These are phyloP conservation scores for Ramularia collo-cygni DNA, from an alignment of 2,329 filamentous ascomycete genomes.

Conservation along the genomic window DNA sequence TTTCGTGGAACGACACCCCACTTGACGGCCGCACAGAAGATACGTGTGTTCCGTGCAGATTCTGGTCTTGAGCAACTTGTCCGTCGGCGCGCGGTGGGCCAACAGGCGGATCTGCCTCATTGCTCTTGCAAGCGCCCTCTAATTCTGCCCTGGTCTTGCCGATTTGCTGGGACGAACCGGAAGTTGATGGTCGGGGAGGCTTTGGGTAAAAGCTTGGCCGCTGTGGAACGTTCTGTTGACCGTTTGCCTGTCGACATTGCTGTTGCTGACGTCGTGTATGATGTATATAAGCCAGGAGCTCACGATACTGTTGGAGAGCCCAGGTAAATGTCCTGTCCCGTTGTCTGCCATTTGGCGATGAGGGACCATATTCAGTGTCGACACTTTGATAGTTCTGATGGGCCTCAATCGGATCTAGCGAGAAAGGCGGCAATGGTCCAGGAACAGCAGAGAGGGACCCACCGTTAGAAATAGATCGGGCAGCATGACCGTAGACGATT, in stretches of 20 bases:
- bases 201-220: slow-evolving; percentile 56
- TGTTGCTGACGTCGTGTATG: slow-evolving; percentile 37
- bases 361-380: slow-evolving; percentile 33
- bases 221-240: slow-evolving; percentile 35
- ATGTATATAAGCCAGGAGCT: slow-evolving; percentile 43
- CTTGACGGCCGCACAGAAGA: slow-evolving; percentile 14
- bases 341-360: slow-evolving; percentile 37
- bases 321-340: slow-evolving; percentile 41
- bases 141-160: slow-evolving; percentile 6
- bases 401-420: background rate
- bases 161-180: slow-evolving; percentile 38
- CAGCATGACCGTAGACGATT: background rate
- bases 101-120: slow-evolving; percentile 10
- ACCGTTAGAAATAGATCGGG: background rate
- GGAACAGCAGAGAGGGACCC: background rate
- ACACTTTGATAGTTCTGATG: slow-evolving; percentile 3
- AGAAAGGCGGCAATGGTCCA: background rate
- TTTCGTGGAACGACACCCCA: slow-evolving; percentile 17
- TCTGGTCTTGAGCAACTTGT: slow-evolving; percentile 7
- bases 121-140: slow-evolving; percentile 3
- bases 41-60: slow-evolving; percentile 13
- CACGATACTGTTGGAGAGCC: slow-evolving; percentile 43
- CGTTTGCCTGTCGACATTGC: slow-evolving; percentile 33
- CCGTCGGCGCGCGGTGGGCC: slow-evolving; percentile 3
- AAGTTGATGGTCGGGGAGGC: slow-evolving; percentile 51